Conservation (phyloP, 1,284 basidiomycete genomes). For the Austroboletus niveus region DNA sequence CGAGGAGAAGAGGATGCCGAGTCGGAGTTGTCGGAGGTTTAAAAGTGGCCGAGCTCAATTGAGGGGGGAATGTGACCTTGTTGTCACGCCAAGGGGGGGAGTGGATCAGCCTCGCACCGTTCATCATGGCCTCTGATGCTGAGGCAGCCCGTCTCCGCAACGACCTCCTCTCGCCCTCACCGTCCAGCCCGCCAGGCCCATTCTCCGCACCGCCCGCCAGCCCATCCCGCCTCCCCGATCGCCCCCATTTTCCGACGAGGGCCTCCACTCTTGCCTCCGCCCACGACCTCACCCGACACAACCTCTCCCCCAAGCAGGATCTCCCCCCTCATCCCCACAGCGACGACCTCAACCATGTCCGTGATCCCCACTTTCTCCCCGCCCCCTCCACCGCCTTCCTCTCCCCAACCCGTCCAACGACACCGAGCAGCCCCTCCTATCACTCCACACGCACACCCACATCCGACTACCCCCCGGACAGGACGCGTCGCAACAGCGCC, state of each 20-base stretch:
- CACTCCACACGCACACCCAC: constrained; percentile 47
- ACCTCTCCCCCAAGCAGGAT: constrained; percentile 38
- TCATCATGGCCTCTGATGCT: constrained; percentile 31
- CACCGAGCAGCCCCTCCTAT: constrained; percentile 46
- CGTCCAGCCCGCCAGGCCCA: constrained; percentile 16
- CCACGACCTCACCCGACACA: constrained; percentile 53
- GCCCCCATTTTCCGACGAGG: constrained; percentile 53
- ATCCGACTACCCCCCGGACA: constrained; percentile 48
- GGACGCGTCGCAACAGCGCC: constrained; percentile 43
- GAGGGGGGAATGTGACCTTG: neutral
- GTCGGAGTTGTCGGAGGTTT: constrained; percentile 19
- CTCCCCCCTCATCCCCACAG: constrained; percentile 50
- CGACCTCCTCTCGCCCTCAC: constrained; percentile 16
- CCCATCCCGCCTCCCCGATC: constrained; percentile 44
- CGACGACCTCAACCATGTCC: constrained; percentile 66
- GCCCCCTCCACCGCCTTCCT: constrained; percentile 51
- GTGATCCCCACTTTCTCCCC: constrained; percentile 32
- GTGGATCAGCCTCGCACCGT: neutral
- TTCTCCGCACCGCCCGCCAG: constrained; percentile 35
- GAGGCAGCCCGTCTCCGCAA: constrained; percentile 31
- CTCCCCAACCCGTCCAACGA: constrained; percentile 50
- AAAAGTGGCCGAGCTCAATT: constrained; percentile 11
- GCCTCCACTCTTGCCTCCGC: constrained; percentile 56
- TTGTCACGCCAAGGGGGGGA: neutral
- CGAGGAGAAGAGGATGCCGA: constrained; percentile 10